Percentiles rank a stretch among this genome's conserved stretches.
These are phyloP conservation scores for Phialemoniopsis sp. DNA, from an alignment of 2,329 filamentous ascomycete species.

Conservation along the genomic window DNA sequence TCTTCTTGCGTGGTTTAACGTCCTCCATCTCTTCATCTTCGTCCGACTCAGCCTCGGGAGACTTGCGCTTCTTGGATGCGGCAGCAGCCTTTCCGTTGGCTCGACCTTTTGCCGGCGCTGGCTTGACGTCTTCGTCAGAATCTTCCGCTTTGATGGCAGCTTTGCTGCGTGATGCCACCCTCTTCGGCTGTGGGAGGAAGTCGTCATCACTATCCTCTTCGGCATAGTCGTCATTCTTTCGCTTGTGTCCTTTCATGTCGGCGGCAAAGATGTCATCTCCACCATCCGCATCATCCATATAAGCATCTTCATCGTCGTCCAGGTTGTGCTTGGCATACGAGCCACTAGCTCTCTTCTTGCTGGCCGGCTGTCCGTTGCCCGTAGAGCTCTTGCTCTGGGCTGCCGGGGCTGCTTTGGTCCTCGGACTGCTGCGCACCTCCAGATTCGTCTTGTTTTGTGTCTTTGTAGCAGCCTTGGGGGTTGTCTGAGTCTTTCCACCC, in stretches of 20 bases:
- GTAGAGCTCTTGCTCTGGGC: slow-evolving; percentile 14
- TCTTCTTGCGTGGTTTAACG: slow-evolving; percentile 7
- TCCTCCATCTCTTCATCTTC: slow-evolving; percentile 5
- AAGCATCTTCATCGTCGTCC: slow-evolving; percentile 52
- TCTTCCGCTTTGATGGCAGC: slow-evolving; percentile 25
- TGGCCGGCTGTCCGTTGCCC: slow-evolving; percentile 22
- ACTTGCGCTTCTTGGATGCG: slow-evolving; percentile 5
- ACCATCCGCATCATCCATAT: slow-evolving; percentile 63
- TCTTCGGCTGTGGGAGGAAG: slow-evolving; percentile 55
- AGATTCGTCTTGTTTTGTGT: slow-evolving; percentile 31
- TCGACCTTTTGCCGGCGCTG: slow-evolving; percentile 1
- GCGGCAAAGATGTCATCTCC: slow-evolving; percentile 84
- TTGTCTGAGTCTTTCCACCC: slow-evolving; percentile 28
- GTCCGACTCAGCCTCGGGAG: slow-evolving; percentile 5
- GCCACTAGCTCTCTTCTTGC: slow-evolving; percentile 37
- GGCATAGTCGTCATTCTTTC: slow-evolving; percentile 70
- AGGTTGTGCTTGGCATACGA: slow-evolving; percentile 33
- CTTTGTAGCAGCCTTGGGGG: slow-evolving; percentile 35
- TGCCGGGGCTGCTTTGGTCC: slow-evolving; percentile 29
- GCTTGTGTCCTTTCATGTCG: slow-evolving; percentile 61
- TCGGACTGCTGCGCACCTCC: slow-evolving; percentile 49
- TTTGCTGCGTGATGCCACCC: slow-evolving; percentile 41
- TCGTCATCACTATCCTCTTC: slow-evolving; percentile 71
- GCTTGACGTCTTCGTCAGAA: slow-evolving; percentile 17
- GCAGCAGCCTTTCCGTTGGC: too few relatives aligned